phyloP scores from a whole-genome alignment of 352 stramenopile species.

The Phytophthora nicotianae region DNA sequence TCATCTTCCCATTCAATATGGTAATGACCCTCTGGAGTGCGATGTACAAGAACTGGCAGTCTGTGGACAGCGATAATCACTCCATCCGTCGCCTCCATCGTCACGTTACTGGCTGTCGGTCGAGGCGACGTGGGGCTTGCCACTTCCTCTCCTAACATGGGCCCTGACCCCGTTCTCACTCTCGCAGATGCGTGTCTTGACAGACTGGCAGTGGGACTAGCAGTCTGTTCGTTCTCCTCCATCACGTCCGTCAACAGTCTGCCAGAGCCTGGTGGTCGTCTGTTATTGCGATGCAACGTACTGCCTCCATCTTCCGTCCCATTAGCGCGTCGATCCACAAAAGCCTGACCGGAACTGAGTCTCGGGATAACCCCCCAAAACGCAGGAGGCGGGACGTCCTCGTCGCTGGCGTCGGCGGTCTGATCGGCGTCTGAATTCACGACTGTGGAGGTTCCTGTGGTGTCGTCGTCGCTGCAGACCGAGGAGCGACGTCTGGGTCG shows the following conservation, averaged over 20 bases:
- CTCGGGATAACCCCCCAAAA: constrained; percentile 73
- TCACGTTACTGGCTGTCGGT: constrained; percentile 52
- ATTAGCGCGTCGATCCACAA: constrained; percentile 75
- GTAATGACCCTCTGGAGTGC: constrained; percentile 69
- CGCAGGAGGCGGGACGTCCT: constrained; percentile 23
- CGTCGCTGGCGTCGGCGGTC: constrained; percentile 16
- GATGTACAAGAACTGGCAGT: constrained; percentile 93
- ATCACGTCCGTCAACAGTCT: constrained; percentile 55
- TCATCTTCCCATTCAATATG: constrained; percentile 89
- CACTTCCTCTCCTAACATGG: constrained; percentile 12
- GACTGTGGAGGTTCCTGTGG: not conserved
- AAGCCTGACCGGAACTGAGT: constrained; percentile 84
- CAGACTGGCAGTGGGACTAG: constrained; percentile 6
- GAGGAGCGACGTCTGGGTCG: constrained; percentile 28
- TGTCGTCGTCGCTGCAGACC: constrained; percentile 29
- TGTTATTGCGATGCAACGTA: constrained; percentile 22
- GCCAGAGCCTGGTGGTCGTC: constrained; percentile 15
- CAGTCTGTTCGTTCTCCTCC: constrained; percentile 42
- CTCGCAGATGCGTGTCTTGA: constrained; percentile 2
- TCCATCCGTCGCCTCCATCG: constrained; percentile 94
- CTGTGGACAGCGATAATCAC: constrained; percentile 97
- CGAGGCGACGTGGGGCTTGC: constrained; percentile 51
- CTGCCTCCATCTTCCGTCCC: constrained; percentile 43
- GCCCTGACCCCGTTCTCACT: constrained; percentile 5
- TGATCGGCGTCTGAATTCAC: constrained; percentile 7